These are phyloP conservation scores for Tolypocladium ophioglossoides DNA, from an alignment of 2,329 filamentous ascomycete species.

Conservation along the genomic window DNA sequence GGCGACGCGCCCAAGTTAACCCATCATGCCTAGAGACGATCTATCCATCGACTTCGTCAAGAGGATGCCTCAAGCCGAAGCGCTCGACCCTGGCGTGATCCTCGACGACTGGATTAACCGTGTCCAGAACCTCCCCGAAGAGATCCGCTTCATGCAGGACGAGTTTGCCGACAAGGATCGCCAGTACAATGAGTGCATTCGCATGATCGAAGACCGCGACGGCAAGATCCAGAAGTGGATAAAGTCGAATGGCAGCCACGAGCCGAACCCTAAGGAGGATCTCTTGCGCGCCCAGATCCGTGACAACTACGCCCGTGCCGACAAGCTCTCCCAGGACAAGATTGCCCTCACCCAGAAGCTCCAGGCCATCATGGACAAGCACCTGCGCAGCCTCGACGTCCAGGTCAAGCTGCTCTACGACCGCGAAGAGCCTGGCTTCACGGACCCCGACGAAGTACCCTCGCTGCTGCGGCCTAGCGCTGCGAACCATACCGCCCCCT, in stretches of 20 bases:
- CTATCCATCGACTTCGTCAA: conserved; percentile 59
- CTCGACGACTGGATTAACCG: conserved; percentile 69
- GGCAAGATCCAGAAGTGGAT: conserved; percentile 72
- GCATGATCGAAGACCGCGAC: conserved; percentile 62
- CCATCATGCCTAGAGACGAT: conserved; percentile 64
- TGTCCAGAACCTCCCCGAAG: conserved; percentile 70
- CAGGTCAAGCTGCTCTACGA: conserved; percentile 54
- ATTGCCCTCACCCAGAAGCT: conserved; percentile 57
- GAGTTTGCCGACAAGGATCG: conserved; percentile 75
- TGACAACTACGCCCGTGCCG: conserved; percentile 57
- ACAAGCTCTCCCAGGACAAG: conserved; percentile 67
- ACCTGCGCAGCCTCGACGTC: conserved; percentile 50
- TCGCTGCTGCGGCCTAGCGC: conserved; percentile 50
- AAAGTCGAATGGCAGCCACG: conserved; percentile 62
- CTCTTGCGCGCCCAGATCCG: conserved; percentile 53
- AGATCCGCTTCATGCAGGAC: conserved; percentile 74
- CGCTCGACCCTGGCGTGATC: conserved; percentile 55
- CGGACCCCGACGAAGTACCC: conserved; percentile 51
- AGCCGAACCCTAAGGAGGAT: conserved; percentile 66
- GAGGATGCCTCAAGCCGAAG: conserved; percentile 53
- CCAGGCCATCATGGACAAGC: conserved; percentile 48
- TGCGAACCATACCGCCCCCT: conserved; percentile 35
- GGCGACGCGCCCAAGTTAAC: conserved; percentile 33
- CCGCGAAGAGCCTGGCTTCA: conserved; percentile 49
- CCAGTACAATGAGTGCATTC: conserved; percentile 56